phyloP scores from a whole-genome alignment of 306 rosid genomes.

The Sesbania bispinosa region DNA sequence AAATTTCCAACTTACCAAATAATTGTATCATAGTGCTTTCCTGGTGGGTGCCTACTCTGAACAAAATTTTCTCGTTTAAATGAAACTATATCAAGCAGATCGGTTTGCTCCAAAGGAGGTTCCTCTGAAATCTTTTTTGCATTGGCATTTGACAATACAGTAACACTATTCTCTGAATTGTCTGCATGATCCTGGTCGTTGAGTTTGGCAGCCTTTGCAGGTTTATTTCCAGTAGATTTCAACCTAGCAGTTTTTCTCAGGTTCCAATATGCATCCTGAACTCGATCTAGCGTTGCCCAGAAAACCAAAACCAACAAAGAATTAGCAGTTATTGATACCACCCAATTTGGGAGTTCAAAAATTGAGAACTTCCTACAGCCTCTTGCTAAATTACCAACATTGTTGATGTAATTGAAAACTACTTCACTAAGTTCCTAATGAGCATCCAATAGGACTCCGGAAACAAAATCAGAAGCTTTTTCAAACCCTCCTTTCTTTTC shows the following conservation, averaged over 20 bases:
- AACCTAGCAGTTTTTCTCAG: constrained; percentile 47
- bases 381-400: neutral
- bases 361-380: neutral
- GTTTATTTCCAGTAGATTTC: constrained; percentile 36
- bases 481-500: neutral
- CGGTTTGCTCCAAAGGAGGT: constrained; percentile 31
- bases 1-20: constrained; percentile 54
- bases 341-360: neutral
- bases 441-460: neutral
- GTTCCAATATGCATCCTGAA: constrained; percentile 73
- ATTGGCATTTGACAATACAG: constrained; percentile 32
- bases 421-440: neutral
- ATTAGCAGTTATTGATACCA: neutral
- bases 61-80: constrained; percentile 75
- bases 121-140: constrained; percentile 30
- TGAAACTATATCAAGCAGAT: constrained; percentile 54
- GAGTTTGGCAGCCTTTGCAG: constrained; percentile 33
- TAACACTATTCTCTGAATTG: constrained; percentile 27
- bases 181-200: constrained; percentile 34
- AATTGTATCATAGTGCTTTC: constrained; percentile 69
- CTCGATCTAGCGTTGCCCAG: constrained; percentile 51
- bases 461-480: neutral
- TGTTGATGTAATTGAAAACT: neutral
- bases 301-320: constrained; percentile 4
- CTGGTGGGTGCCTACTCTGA: constrained; percentile 40